Conservation (phyloP, 768 basidiomycete species). For the Leccinum uliginosum region DNA sequence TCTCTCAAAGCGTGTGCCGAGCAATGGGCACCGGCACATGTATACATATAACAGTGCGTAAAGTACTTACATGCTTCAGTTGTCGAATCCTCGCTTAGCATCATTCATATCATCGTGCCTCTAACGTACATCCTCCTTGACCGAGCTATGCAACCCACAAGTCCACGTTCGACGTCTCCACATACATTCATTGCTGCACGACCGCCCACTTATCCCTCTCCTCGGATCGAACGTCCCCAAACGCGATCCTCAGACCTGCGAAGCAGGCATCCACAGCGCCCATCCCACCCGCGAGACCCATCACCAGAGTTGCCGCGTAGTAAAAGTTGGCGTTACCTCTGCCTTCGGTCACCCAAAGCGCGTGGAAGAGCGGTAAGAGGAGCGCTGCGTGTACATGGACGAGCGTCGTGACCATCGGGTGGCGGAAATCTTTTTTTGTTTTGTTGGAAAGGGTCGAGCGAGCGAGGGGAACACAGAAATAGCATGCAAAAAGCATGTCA, state of each 20-base stretch:
- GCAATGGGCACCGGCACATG: no score
- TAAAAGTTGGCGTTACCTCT: constrained; percentile 98
- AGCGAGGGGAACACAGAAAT: background rate
- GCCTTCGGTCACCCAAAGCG: constrained; percentile 86
- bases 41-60: background rate
- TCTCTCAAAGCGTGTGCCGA: background rate
- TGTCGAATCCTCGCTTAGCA: background rate
- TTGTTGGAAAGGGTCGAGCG: background rate
- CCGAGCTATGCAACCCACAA: background rate
- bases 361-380: constrained; percentile 86
- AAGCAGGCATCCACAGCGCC: constrained; percentile 77
- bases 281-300: constrained; percentile 84
- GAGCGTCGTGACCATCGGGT: constrained; percentile 79
- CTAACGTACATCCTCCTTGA: background rate
- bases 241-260: constrained; percentile 75
- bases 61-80: background rate
- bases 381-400: constrained; percentile 81
- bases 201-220: constrained; percentile 28
- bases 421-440: constrained; percentile 72
- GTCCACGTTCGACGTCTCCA: background rate
- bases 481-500: background rate
- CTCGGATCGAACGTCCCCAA: constrained; percentile 50
- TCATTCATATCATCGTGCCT: background rate
- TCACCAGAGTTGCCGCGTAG: constrained; percentile 93
- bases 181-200: constrained; percentile 20